Conservation (phyloP, 2,329 filamentous ascomycete genomes). For the Colletotrichum sidae region DNA sequence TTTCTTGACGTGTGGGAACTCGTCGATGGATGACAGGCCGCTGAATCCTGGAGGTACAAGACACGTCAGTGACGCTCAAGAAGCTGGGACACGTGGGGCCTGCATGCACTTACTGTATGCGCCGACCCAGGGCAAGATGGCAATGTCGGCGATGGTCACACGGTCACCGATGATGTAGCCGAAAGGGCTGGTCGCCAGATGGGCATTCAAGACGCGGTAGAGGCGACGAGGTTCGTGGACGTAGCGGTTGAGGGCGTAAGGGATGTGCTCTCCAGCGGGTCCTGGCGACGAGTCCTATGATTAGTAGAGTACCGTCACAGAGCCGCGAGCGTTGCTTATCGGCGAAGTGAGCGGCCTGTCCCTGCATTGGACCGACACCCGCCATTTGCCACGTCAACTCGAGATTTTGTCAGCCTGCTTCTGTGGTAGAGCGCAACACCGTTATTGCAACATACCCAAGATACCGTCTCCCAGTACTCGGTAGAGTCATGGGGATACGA, state of each 20-base stretch:
- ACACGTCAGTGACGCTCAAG: slow-evolving; percentile 68
- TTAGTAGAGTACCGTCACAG: no score
- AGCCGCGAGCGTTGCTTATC: slow-evolving; percentile 54
- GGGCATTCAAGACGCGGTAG: slow-evolving; percentile 80
- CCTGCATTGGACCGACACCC: slow-evolving; percentile 85
- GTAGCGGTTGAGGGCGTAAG: slow-evolving; percentile 86
- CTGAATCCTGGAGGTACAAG: no score
- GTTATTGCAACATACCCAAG: slow-evolving; percentile 67
- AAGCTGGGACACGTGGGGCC: slow-evolving; percentile 72
- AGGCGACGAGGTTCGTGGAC: slow-evolving; percentile 85
- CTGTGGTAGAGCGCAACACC: background rate
- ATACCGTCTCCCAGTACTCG: slow-evolving; percentile 83
- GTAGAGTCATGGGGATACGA: slow-evolving; percentile 78
- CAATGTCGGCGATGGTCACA: slow-evolving; percentile 81
- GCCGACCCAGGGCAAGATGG: slow-evolving; percentile 83
- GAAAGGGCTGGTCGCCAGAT: slow-evolving; percentile 68
- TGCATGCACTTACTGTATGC: slow-evolving; percentile 51
- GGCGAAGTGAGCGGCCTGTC: slow-evolving; percentile 85
- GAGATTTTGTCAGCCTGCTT: slow-evolving; percentile 9
- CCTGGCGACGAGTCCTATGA: slow-evolving; percentile 47
- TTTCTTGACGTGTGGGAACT: no score
- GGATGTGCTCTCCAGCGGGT: slow-evolving; percentile 84
- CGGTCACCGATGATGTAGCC: slow-evolving; percentile 75
- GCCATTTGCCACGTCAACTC: slow-evolving; percentile 80
- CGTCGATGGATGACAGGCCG: no score